Evolutionary conservation across 148 eudicot species (phyloP).

Genomic region (Vaccinium vitisidaea): DNA sequence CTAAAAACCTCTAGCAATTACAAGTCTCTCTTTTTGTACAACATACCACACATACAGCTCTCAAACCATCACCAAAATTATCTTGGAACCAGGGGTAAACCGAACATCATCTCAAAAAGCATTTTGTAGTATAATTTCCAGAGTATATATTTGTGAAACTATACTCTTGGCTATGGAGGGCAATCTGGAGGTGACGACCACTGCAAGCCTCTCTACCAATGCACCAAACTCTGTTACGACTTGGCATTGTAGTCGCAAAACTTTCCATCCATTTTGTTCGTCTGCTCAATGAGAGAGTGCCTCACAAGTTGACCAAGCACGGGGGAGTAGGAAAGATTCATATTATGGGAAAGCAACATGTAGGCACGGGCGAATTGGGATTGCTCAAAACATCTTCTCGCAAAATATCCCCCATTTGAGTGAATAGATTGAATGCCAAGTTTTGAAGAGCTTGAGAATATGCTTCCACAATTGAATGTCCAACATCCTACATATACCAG

Average conservation of each 20-base stretch:
- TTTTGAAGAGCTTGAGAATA: slow-evolving; percentile 81
- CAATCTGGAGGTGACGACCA: slow-evolving; percentile 42
- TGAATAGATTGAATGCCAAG: slow-evolving; percentile 68
- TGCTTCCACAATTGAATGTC: slow-evolving; percentile 78
- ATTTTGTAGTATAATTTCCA: slow-evolving; percentile 8
- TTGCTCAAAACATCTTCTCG: slow-evolving; percentile 80
- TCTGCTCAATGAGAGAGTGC: slow-evolving; percentile 63
- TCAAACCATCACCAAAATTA: slow-evolving; percentile 1
- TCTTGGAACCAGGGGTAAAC: not conserved
- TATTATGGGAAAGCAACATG: slow-evolving; percentile 46
- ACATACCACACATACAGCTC: not conserved
- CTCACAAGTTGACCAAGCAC: slow-evolving; percentile 41
- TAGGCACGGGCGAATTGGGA: slow-evolving; percentile 64
- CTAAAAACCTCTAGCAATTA: not conserved
- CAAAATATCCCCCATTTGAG: slow-evolving; percentile 71
- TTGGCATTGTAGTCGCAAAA: slow-evolving; percentile 49
- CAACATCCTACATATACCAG: not conserved
- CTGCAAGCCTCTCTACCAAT: slow-evolving; percentile 49
- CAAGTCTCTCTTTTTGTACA: not conserved
- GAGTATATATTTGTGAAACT: not conserved
- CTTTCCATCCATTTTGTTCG: slow-evolving; percentile 59
- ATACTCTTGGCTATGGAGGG: slow-evolving; percentile 23
- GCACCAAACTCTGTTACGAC: slow-evolving; percentile 63
- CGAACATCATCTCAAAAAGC: slow-evolving; percentile 1
- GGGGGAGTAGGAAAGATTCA: slow-evolving; percentile 42